Conservation (phyloP, 2,329 filamentous ascomycete genomes). For the Cladosporium sp. region DNA sequence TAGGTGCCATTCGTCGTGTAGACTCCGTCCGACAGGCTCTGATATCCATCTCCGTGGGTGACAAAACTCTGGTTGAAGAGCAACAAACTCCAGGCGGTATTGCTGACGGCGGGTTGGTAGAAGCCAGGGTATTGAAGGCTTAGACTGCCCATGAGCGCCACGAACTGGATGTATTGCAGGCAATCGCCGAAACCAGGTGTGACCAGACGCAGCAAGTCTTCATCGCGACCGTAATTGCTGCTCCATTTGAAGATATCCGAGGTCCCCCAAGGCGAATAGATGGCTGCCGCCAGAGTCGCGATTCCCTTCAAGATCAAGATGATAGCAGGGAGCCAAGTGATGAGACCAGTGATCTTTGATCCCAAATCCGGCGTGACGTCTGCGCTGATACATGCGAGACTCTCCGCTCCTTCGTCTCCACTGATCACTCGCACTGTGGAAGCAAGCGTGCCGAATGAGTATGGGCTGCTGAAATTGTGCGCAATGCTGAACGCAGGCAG, state of each 20-base stretch:
- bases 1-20: conserved; percentile 75
- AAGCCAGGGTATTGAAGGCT: conserved; percentile 89
- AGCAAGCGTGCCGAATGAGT: conserved; percentile 78
- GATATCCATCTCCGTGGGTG: conserved; percentile 60
- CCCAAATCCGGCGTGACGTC: conserved; percentile 81
- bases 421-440: conserved; percentile 71
- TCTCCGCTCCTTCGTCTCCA: conserved; percentile 60
- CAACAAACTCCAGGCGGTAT: conserved; percentile 80
- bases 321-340: conserved; percentile 72
- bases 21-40: conserved; percentile 75
- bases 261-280: conserved; percentile 92
- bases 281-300: conserved; percentile 77
- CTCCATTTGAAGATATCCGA: conserved; percentile 90
- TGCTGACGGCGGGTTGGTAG: conserved; percentile 86
- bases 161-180: conserved; percentile 93
- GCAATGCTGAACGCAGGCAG: conserved; percentile 71
- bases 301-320: conserved; percentile 76
- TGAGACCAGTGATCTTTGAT: conserved; percentile 57
- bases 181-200: conserved; percentile 97
- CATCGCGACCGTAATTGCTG: conserved; percentile 95
- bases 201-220: conserved; percentile 83
- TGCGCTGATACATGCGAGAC: conserved; percentile 77
- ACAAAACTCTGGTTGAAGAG: conserved; percentile 94
- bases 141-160: conserved; percentile 80
- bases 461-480: conserved; percentile 74